These are phyloP conservation scores for Endocalyx cinctus DNA, from an alignment of 2,329 filamentous ascomycete species.

Conservation along the genomic window DNA sequence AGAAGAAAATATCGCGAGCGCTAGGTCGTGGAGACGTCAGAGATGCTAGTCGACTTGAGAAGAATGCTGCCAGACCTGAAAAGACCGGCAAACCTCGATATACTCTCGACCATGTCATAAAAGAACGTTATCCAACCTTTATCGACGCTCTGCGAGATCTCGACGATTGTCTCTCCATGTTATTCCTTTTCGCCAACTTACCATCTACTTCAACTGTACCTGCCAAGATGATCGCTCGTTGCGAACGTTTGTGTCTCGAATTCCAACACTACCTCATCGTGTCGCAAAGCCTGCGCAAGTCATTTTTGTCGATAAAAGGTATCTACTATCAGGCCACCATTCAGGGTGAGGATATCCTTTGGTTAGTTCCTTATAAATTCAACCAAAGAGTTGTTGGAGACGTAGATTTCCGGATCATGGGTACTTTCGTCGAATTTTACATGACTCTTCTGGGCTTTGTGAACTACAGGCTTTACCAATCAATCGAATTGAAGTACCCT, in stretches of 20 bases:
- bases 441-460: conserved; percentile 93
- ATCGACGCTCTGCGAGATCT: conserved; percentile 89
- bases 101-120: conserved; percentile 93
- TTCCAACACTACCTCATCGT: conserved; percentile 97
- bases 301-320: conserved; percentile 96
- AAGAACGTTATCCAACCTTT: conserved; percentile 97
- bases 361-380: conserved; percentile 97
- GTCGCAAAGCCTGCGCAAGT: conserved; percentile 87
- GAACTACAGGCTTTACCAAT: conserved; percentile 92
- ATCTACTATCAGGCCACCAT: conserved; percentile 99
- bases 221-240: conserved; percentile 91
- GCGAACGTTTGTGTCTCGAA: conserved; percentile 87
- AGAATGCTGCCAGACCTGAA: conserved; percentile 81
- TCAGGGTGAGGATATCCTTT: conserved; percentile 92
- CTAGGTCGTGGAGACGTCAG: conserved; percentile 86
- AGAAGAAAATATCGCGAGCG: conserved; percentile 94
- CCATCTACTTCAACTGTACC: conserved; percentile 86
- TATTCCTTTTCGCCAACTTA: conserved; percentile 95
- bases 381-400: conserved; percentile 92
- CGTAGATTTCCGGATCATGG: conserved; percentile 98
- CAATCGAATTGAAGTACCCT: conserved; percentile 87
- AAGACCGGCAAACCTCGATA: conserved; percentile 86
- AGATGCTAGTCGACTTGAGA: conserved; percentile 82
- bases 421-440: conserved; percentile 98
- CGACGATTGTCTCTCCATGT: conserved; percentile 93